A percentile compares a stretch with the other conserved stretches of the same genome.
phyloP scores from a whole-genome alignment of 768 basidiomycete genomes.

The Austroboletus festivus region DNA sequence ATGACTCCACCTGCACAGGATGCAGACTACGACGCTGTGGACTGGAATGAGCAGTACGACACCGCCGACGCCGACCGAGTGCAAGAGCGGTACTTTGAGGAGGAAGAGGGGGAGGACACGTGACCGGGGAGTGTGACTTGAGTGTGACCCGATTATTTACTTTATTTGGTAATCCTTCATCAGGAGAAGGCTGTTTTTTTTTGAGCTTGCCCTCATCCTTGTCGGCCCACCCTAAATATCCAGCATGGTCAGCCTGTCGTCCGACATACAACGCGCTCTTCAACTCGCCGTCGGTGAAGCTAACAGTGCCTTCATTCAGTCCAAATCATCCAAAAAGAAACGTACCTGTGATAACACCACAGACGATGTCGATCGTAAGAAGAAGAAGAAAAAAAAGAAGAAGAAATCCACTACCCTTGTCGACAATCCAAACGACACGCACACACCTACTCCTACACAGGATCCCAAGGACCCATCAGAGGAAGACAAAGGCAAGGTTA shows the following conservation, averaged over 20 bases:
- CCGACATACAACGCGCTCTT: constrained; percentile 49
- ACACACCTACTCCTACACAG: constrained; percentile 5
- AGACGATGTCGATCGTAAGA: constrained; percentile 12
- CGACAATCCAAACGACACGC: constrained; percentile 12
- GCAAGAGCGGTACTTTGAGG: constrained; percentile 74
- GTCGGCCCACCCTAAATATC: constrained; percentile 40
- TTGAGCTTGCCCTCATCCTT: constrained; percentile 41
- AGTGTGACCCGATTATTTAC: no score
- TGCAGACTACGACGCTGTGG: constrained; percentile 66
- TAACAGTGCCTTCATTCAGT: constrained; percentile 37
- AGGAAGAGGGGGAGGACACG: constrained; percentile 45
- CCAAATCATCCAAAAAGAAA: constrained; percentile 34
- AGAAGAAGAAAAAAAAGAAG: constrained; percentile 37
- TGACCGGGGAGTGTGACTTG: constrained; percentile 10
- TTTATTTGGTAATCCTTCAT: no score
- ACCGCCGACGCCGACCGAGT: constrained; percentile 54
- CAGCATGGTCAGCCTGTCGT: constrained; percentile 34
- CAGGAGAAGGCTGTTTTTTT: no score
- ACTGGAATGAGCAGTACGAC: constrained; percentile 75
- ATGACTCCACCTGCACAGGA: constrained; percentile 44
- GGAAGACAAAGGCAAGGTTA: constrained; percentile 34
- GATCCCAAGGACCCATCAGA: constrained; percentile 18
- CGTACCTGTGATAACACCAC: constrained; percentile 22
- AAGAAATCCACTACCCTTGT: constrained; percentile 14
- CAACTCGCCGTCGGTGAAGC: constrained; percentile 47